Conservation (phyloP, 164 flowering plant genomes). For the Tetrastigma voinierianum region DNA sequence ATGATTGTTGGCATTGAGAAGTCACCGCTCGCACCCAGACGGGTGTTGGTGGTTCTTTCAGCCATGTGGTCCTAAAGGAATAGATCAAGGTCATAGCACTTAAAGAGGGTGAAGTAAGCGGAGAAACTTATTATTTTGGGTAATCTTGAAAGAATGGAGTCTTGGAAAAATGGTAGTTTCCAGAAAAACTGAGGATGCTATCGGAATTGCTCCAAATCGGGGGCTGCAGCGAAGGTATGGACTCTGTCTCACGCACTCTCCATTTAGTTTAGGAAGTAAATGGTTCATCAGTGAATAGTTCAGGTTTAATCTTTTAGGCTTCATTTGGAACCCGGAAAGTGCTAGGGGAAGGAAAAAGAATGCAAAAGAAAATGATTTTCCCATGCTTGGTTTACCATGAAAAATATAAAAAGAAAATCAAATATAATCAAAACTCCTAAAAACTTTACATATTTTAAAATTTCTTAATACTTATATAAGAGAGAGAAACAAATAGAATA, state of each 20-base stretch:
- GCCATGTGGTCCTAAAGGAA: constrained; percentile 84
- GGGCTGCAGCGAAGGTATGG: constrained; percentile 86
- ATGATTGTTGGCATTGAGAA: constrained; percentile 60
- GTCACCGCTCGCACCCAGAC: constrained; percentile 66
- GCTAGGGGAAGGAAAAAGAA: too few relatives aligned
- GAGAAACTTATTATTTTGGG: constrained; percentile 64
- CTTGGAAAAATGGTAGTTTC: constrained; percentile 68
- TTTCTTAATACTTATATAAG: too few relatives aligned
- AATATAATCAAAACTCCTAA: too few relatives aligned
- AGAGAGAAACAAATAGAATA: too few relatives aligned
- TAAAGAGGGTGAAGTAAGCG: constrained; percentile 57
- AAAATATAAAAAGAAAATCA: too few relatives aligned
- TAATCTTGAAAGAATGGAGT: constrained; percentile 45
- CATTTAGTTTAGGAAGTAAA: too few relatives aligned
- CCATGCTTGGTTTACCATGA: too few relatives aligned
- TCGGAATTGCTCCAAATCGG: constrained; percentile 82
- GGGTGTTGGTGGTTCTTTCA: constrained; percentile 85
- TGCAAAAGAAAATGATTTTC: too few relatives aligned
- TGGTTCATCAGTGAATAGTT: too few relatives aligned
- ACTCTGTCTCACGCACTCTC: not conserved
- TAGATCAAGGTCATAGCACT: constrained; percentile 62
- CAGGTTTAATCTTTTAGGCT: too few relatives aligned
- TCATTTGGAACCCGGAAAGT: too few relatives aligned
- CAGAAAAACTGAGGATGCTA: constrained; percentile 60
- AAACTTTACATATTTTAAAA: too few relatives aligned